Evolutionary conservation across 2,329 filamentous ascomycete species (phyloP).

Genomic region (Malbranchea cinnamomea): DNA sequence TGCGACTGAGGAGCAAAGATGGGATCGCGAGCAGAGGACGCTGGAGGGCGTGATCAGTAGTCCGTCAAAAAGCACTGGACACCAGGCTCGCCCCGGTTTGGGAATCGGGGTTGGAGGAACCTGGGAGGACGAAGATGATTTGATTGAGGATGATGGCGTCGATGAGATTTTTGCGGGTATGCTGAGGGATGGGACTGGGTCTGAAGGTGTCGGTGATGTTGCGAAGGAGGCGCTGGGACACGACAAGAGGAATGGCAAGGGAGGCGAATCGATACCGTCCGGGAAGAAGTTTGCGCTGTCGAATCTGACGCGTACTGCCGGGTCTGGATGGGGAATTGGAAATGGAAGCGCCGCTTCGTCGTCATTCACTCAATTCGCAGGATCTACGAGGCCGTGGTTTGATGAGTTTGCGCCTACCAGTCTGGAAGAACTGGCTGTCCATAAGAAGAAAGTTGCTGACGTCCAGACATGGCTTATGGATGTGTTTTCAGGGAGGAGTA

Average conservation of each 20-base stretch:
- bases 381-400: slow-evolving; percentile 60
- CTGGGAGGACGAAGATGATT: slow-evolving; percentile 20
- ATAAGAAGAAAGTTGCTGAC: slow-evolving; percentile 85
- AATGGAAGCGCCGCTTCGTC: not conserved
- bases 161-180: slow-evolving; percentile 24
- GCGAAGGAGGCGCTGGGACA: too few relatives aligned
- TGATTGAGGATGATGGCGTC: slow-evolving; percentile 26
- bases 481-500: slow-evolving; percentile 46
- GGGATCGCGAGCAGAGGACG: slow-evolving; percentile 11
- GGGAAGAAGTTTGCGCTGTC: too few relatives aligned
- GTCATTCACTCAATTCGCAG: too few relatives aligned
- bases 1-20: slow-evolving; percentile 25
- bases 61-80: slow-evolving; percentile 14
- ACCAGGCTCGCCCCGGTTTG: too few relatives aligned
- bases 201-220: too few relatives aligned
- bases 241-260: slow-evolving; percentile 14
- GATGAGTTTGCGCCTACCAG: slow-evolving; percentile 64
- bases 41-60: not conserved
- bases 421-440: slow-evolving; percentile 75
- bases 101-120: slow-evolving; percentile 20
- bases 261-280: slow-evolving; percentile 6
- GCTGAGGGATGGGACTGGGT: slow-evolving; percentile 14
- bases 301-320: too few relatives aligned
- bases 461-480: slow-evolving; percentile 70
- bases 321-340: not conserved